Evolutionary conservation across 2,329 filamentous ascomycete genomes (phyloP), one percentile per base, ranked within the genome.

Genomic region (Fusarium bulbicola): DNA sequence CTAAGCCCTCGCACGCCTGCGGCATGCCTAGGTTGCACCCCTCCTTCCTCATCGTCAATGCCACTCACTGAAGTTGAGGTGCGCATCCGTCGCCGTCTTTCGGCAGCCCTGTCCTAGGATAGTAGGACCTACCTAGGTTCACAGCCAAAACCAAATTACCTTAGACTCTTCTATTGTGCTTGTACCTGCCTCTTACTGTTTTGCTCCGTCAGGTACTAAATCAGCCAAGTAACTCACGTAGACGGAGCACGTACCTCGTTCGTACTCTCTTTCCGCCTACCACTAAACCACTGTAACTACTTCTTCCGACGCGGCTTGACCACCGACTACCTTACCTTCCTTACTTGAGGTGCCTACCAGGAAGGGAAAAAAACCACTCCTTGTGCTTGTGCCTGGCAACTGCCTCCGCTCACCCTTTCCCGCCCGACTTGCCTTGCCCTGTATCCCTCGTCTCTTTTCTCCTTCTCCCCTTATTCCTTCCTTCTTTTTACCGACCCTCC

Each of bases 401-500:
- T 68, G 68, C 69, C 72, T 79, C 71, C 65, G 67, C 68, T 74
- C 71, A 66, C 70, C 67, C 62, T 74, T 72, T 66, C 72, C 70
- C 67, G 68, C 72, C 70, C 67, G 68, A 50, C 69, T 58, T 72
- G 59, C 63, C 60, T 54, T 72, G 65, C 63, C 60, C 61, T 60
- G 60, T 70, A 61, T 75, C 67, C 67, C 74, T 72, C 67, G 68
- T 73, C 71, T 74, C 71, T 74, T 76, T 68, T 72, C 76, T 77
- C 72, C 72, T 74, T 71, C 77, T 73, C 75, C 68, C 74, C 66
- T 68, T 71, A 73, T 74, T 75, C 74, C 72, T 78, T 75, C 76
- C 74, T 71, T 66, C 73, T 76, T 76, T 77, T 74, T 76, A 67
- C 75, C 77, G 78, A 79, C 78, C 74, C 76, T 78, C 59, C 62